Evolutionary conservation across 495 filamentous ascomycete genomes (phyloP).

Genomic region (Darksidea phi): DNA sequence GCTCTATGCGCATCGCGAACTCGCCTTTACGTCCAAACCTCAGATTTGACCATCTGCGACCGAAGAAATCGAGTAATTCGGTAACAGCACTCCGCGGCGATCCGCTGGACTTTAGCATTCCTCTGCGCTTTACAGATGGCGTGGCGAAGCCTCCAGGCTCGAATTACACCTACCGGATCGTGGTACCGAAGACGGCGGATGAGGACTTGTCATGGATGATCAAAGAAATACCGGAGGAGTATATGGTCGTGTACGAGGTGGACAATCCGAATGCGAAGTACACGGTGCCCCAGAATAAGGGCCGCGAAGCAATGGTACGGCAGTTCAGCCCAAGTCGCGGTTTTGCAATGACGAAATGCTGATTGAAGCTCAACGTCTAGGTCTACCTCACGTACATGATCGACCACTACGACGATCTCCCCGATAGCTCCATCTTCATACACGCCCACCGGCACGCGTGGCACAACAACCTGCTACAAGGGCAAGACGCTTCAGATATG

Average conservation of each 20-base stretch:
- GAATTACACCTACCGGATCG: constrained; percentile 30
- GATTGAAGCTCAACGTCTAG: constrained; percentile 3
- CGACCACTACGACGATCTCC: constrained; percentile 35
- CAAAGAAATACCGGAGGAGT: constrained; percentile 26
- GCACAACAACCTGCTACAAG: constrained; percentile 50
- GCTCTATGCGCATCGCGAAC: too few relatives aligned
- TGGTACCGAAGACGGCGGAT: constrained; percentile 28
- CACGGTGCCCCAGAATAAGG: constrained; percentile 36
- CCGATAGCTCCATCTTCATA: constrained; percentile 34
- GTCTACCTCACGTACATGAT: constrained; percentile 37
- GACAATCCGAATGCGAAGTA: constrained; percentile 31
- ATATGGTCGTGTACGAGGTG: constrained; percentile 32
- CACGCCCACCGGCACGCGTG: constrained; percentile 36
- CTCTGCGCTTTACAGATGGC: constrained; percentile 24
- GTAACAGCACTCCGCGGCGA: too few relatives aligned
- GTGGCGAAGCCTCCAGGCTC: constrained; percentile 20
- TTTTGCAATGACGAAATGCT: background rate
- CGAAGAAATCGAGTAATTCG: too few relatives aligned
- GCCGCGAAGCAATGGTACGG: constrained; percentile 36
- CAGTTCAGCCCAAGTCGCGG: background rate
- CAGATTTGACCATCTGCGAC: too few relatives aligned
- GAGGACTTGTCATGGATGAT: constrained; percentile 35
- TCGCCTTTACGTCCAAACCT: too few relatives aligned
- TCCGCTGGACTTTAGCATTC: constrained; percentile 34
- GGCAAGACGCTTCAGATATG: constrained; percentile 53